Conservation (phyloP, 352 stramenopile species). For the Pythium volutum region DNA sequence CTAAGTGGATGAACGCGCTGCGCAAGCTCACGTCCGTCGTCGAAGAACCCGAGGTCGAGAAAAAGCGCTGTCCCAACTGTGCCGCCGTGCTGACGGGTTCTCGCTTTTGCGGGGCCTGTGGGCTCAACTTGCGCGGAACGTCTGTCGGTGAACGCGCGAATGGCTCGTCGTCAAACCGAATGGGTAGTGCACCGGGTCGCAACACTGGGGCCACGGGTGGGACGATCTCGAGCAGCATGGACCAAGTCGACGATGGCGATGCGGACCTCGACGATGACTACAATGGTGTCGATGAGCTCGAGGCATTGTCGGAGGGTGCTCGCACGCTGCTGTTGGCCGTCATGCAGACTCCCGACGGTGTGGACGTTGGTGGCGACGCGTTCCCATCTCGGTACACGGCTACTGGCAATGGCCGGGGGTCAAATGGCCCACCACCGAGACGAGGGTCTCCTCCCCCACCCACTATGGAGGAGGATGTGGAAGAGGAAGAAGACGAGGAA, state of each 20-base stretch:
- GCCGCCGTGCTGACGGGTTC: slow-evolving; percentile 81
- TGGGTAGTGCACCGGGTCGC: slow-evolving; percentile 1
- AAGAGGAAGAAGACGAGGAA: slow-evolving; percentile 18
- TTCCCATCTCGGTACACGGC: slow-evolving; percentile 39
- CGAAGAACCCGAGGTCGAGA: slow-evolving; percentile 70
- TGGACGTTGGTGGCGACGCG: slow-evolving; percentile 73
- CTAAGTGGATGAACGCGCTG: slow-evolving; percentile 87
- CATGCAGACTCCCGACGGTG: slow-evolving; percentile 83
- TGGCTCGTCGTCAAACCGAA: slow-evolving; percentile 10
- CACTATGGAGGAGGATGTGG: slow-evolving; percentile 13
- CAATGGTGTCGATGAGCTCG: slow-evolving; percentile 80
- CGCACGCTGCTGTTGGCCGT: slow-evolving; percentile 81
- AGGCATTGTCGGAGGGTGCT: slow-evolving; percentile 82
- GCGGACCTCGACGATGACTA: slow-evolving; percentile 67
- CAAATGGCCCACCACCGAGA: slow-evolving; percentile 17
- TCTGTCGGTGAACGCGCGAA: slow-evolving; percentile 53
- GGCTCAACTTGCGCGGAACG: slow-evolving; percentile 82
- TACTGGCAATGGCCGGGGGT: neutral
- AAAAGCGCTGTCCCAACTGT: slow-evolving; percentile 86
- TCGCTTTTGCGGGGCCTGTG: slow-evolving; percentile 85
- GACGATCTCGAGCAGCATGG: slow-evolving; percentile 34
- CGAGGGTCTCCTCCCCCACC: neutral
- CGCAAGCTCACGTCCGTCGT: slow-evolving; percentile 67
- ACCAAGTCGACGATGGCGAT: slow-evolving; percentile 47
- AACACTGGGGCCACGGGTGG: slow-evolving; percentile 7